phyloP scores from a whole-genome alignment of 768 basidiomycete species.

The Myochromella boudieri region DNA sequence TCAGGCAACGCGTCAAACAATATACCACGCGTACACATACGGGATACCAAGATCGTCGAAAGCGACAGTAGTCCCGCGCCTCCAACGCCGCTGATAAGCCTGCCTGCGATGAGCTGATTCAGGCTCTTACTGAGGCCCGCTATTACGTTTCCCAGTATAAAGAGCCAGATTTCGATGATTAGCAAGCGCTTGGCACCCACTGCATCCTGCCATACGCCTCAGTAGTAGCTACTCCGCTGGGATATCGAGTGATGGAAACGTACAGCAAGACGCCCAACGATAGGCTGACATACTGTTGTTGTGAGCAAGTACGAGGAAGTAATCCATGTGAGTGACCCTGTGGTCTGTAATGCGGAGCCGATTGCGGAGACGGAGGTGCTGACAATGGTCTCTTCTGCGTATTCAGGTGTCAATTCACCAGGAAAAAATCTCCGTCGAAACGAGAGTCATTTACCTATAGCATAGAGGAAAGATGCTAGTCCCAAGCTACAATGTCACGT shows the following conservation, averaged over 20 bases:
- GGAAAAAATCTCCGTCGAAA: too few relatives aligned
- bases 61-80: constrained; percentile 24
- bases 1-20: too few relatives aligned
- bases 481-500: constrained; percentile 6
- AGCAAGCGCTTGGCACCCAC: constrained; percentile 22
- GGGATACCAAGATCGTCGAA: constrained; percentile 21
- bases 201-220: constrained; percentile 16
- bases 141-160: constrained; percentile 24
- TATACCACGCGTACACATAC: constrained; percentile 14
- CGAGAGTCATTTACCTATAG: constrained; percentile 15
- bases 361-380: constrained; percentile 23
- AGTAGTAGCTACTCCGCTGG: neutral
- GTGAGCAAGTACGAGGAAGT: constrained; percentile 25
- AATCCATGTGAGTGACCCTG: constrained; percentile 25
- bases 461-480: constrained; percentile 15
- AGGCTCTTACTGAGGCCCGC: constrained; percentile 23
- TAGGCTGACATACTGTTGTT: constrained; percentile 23
- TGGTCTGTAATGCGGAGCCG: constrained; percentile 21
- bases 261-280: constrained; percentile 24
- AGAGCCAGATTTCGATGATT: constrained; percentile 25
- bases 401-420: neutral
- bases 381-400: constrained; percentile 26
- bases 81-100: constrained; percentile 25
- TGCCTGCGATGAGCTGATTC: constrained; percentile 23
- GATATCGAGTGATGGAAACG: neutral